Evolutionary conservation across 2,329 filamentous ascomycete species (phyloP), one percentile per base, ranked within the genome.

Genomic region (Diaporthe ilicicola): DNA sequence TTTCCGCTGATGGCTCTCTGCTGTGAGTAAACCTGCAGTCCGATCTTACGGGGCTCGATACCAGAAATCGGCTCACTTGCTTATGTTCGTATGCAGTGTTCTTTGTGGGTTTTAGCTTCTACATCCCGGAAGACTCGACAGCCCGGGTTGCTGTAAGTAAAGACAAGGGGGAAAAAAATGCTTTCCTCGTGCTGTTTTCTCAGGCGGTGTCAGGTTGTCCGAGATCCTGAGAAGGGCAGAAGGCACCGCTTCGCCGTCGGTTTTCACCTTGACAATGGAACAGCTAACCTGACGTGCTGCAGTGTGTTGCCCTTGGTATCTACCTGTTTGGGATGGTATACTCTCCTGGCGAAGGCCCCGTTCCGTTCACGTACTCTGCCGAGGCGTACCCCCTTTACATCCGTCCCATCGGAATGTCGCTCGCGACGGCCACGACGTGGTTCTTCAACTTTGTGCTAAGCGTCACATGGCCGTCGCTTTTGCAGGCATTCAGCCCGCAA

Each of bases 351-450:
- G 89, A 90, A 76, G 90, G 90, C 0, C 84, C 83, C 7, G 89
- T 91, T 0, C 89, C 90, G 0, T 92, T 91, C 76, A 91, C 89
- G 0, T 92, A 92, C 77, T 90, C 88, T 0, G 90, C 90, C 24
- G 90, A 92, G 77, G 90, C 89, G 1, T 92, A 91, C 76, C 90
- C 90, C 5, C 81, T 91, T 2, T 90, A 91, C 73, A 86, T 91
- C 50, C 87, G 90, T 19, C 84, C 88, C 2, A 83, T 90, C 62
- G 89, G 89, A 50, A 91, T 91, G 89, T 87, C 87, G 1, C 80
- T 90, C 0, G 85, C 86, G 0, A 87, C 85, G 1, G 85, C 86
- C 0, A 87, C 85, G 2, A 86, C 84, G 0, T 87, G 85, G 85
- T 80, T 83, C 69, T 86, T 83, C 73, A 84, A 83, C 73, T 82